These are phyloP conservation scores for Diaporthe longicolla DNA, from an alignment of 2,329 filamentous ascomycete genomes.

Conservation along the genomic window DNA sequence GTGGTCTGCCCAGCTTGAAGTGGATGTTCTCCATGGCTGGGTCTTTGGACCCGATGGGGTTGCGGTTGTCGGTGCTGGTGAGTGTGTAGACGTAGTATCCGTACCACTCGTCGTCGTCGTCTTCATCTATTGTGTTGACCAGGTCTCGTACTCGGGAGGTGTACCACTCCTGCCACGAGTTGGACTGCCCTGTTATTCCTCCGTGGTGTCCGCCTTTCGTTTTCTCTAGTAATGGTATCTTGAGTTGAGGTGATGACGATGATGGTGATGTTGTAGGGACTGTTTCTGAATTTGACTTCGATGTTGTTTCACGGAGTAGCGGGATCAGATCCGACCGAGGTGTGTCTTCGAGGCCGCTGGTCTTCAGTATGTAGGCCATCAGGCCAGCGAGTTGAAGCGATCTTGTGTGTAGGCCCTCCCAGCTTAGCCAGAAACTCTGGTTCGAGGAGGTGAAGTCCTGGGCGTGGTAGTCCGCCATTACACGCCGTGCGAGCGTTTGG, in stretches of 20 bases:
- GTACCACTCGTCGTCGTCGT: conserved; percentile 41
- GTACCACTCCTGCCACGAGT: conserved; percentile 43
- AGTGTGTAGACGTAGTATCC: conserved; percentile 43
- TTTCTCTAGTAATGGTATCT: conserved; percentile 39
- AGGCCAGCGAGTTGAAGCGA: conserved; percentile 42
- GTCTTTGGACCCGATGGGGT: conserved; percentile 36
- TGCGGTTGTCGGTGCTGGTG: conserved; percentile 31
- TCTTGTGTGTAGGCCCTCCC: conserved; percentile 42
- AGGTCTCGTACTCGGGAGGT: conserved; percentile 38
- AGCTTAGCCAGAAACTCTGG: conserved; percentile 42
- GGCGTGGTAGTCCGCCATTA: conserved; percentile 40
- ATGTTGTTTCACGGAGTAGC: conserved; percentile 23
- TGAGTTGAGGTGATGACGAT: neutral
- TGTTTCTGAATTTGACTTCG: conserved; percentile 2
- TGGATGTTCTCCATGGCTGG: conserved; percentile 43
- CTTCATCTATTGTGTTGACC: conserved; percentile 38
- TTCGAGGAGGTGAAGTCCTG: conserved; percentile 39
- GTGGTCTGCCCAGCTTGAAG: conserved; percentile 36
- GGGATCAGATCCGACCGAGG: conserved; percentile 42
- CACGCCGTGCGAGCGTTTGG: conserved; percentile 33
- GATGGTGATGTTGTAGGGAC: neutral
- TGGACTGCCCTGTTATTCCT: conserved; percentile 24
- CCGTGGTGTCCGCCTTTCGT: neutral
- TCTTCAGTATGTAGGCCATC: conserved; percentile 40
- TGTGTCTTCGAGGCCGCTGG: conserved; percentile 37